Evolutionary conservation across 2,329 filamentous ascomycete species (phyloP).

Genomic region (Diaporthe velutina): DNA sequence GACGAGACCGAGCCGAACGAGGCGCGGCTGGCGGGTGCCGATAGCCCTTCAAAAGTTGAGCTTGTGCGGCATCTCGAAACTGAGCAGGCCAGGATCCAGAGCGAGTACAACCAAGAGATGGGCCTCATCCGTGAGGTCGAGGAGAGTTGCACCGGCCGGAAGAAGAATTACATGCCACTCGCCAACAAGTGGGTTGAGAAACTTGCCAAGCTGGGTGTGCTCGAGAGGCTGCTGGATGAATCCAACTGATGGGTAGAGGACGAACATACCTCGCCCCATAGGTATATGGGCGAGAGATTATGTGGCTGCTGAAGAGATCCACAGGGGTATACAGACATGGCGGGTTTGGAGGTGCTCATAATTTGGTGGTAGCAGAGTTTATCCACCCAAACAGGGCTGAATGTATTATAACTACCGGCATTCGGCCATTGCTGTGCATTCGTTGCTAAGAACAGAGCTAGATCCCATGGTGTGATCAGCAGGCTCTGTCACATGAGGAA

Average conservation of each 20-base stretch:
- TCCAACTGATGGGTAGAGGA: slow-evolving; percentile 5
- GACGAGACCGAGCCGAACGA: neutral
- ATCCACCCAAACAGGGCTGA: neutral
- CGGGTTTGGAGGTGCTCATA: neutral
- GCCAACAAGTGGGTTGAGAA: slow-evolving; percentile 78
- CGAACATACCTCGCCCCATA: too few species aligned
- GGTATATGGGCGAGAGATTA: too few species aligned
- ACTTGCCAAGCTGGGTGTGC: slow-evolving; percentile 74
- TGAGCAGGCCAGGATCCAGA: slow-evolving; percentile 57
- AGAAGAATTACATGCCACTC: slow-evolving; percentile 77
- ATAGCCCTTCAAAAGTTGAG: neutral
- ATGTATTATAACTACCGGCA: neutral
- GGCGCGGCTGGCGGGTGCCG: neutral
- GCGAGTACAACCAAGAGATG: slow-evolving; percentile 63
- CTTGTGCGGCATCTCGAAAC: slow-evolving; percentile 50
- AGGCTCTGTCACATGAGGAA: too few species aligned
- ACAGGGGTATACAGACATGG: neutral
- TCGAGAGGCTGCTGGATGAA: slow-evolving; percentile 58
- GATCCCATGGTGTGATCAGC: too few species aligned
- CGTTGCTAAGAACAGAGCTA: neutral
- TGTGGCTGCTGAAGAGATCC: neutral
- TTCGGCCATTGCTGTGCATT: neutral
- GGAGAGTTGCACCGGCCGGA: slow-evolving; percentile 65
- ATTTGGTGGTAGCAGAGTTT: neutral
- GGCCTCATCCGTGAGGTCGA: slow-evolving; percentile 61